These are phyloP conservation scores for Candida cerambycidarum DNA, from an alignment of 805 yeast genomes.

Conservation along the genomic window DNA sequence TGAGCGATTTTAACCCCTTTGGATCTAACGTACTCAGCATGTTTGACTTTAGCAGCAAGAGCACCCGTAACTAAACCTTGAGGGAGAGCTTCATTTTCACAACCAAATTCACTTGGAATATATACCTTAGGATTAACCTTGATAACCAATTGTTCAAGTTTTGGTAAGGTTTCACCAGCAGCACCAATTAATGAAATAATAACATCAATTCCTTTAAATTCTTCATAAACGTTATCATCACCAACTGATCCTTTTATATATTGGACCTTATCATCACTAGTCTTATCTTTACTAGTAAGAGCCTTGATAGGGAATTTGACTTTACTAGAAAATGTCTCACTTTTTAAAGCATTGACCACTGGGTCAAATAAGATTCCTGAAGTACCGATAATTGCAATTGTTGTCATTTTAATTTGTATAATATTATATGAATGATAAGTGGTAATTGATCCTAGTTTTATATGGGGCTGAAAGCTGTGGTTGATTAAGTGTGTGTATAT, in stretches of 20 bases:
- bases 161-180: conserved; percentile 27
- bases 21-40: conserved; percentile 31
- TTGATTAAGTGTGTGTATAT: too few relatives aligned
- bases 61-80: conserved; percentile 30
- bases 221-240: conserved; percentile 33
- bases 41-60: conserved; percentile 30
- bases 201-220: conserved; percentile 49
- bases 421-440: conserved; percentile 4
- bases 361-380: conserved; percentile 55
- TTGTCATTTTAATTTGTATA: conserved; percentile 13
- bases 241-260: conserved; percentile 36
- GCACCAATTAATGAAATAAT: conserved; percentile 45
- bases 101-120: conserved; percentile 64
- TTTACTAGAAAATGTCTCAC: conserved; percentile 42
- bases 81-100: conserved; percentile 32
- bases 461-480: neutral
- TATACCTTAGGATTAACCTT: conserved; percentile 48
- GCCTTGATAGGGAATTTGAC: conserved; percentile 49
- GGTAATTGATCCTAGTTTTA: too few relatives aligned
- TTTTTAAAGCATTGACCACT: conserved; percentile 43
- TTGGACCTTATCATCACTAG: conserved; percentile 34
- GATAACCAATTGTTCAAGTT: conserved; percentile 39
- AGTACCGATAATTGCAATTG: conserved; percentile 53
- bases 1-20: conserved; percentile 50
- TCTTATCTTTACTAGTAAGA: conserved; percentile 43